A percentile compares a stretch with the other conserved stretches of the same genome.
These are phyloP conservation scores for Taxillus chinensis DNA, from an alignment of 164 flowering plant species.

Conservation along the genomic window DNA sequence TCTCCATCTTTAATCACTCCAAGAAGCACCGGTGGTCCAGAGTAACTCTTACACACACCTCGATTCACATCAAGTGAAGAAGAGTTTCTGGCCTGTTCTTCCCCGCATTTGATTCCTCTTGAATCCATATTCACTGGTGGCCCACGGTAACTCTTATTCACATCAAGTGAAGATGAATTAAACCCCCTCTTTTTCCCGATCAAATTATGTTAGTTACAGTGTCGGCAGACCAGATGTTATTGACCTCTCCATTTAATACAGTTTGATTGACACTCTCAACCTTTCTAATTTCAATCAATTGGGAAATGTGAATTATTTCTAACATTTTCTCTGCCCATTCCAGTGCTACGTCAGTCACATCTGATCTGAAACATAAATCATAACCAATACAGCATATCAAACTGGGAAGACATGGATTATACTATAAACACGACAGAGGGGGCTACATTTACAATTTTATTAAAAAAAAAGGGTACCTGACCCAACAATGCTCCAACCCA, in stretches of 20 bases:
- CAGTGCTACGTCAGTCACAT: slow-evolving; percentile 79
- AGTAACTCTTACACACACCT: slow-evolving; percentile 19
- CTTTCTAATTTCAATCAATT: slow-evolving; percentile 72
- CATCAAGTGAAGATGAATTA: no score
- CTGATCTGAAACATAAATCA: slow-evolving; percentile 29
- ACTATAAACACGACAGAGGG: no score
- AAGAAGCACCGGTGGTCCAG: slow-evolving; percentile 48
- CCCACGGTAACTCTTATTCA: no score
- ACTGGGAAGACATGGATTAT: no score
- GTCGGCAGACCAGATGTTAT: background rate
- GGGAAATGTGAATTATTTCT: slow-evolving; percentile 53
- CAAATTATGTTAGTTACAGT: slow-evolving; percentile 7
- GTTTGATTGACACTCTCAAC: slow-evolving; percentile 14
- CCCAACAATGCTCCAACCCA: slow-evolving; percentile 94
- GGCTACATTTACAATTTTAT: no score
- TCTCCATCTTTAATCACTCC: slow-evolving; percentile 73
- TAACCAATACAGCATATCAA: background rate
- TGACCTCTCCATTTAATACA: slow-evolving; percentile 4
- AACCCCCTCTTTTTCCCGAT: no score
- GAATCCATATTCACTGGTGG: background rate
- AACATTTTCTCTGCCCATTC: slow-evolving; percentile 92
- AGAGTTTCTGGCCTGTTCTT: slow-evolving; percentile 9
- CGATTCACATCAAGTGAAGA: slow-evolving; percentile 6
- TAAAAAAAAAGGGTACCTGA: slow-evolving; percentile 38
- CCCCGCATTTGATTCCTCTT: slow-evolving; percentile 10